Conservation (phyloP, 805 yeast species). For the Teunomyces gatunensis region DNA sequence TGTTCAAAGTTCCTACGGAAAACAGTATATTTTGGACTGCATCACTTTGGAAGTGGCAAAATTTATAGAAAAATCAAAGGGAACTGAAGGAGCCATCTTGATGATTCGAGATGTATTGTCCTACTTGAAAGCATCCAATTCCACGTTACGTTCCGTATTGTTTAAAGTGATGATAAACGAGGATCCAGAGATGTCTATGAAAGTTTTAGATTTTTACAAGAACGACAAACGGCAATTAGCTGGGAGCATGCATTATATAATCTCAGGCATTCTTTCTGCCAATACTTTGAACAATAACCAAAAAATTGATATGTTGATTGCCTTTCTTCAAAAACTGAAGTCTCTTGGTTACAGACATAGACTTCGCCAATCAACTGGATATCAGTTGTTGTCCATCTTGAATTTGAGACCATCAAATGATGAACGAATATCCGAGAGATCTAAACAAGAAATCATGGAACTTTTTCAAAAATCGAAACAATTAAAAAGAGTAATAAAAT, state of each 20-base stretch:
- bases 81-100: constrained; percentile 12
- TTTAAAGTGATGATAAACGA: constrained; percentile 24
- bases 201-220: constrained; percentile 21
- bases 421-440: background rate
- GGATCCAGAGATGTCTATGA: constrained; percentile 25
- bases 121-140: constrained; percentile 12
- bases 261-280: constrained; percentile 28
- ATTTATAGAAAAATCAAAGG: constrained; percentile 13
- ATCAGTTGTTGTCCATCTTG: constrained; percentile 12
- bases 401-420: background rate
- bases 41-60: constrained; percentile 18
- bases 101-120: constrained; percentile 20
- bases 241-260: constrained; percentile 15
- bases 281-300: constrained; percentile 12
- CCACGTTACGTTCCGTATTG: constrained; percentile 15
- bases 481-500: constrained; percentile 5
- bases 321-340: constrained; percentile 16
- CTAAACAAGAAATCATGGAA: constrained; percentile 2
- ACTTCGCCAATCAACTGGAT: constrained; percentile 13
- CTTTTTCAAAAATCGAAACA: constrained; percentile 3
- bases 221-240: constrained; percentile 18
- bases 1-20: constrained; percentile 12
- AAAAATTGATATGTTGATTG: constrained; percentile 16
- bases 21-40: constrained; percentile 17
- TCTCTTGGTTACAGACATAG: constrained; percentile 18